A percentile compares a stretch with the other conserved stretches of the same genome.
Evolutionary conservation across 805 yeast genomes (phyloP).

Genomic region (Lipomyces yamanashiensis): DNA sequence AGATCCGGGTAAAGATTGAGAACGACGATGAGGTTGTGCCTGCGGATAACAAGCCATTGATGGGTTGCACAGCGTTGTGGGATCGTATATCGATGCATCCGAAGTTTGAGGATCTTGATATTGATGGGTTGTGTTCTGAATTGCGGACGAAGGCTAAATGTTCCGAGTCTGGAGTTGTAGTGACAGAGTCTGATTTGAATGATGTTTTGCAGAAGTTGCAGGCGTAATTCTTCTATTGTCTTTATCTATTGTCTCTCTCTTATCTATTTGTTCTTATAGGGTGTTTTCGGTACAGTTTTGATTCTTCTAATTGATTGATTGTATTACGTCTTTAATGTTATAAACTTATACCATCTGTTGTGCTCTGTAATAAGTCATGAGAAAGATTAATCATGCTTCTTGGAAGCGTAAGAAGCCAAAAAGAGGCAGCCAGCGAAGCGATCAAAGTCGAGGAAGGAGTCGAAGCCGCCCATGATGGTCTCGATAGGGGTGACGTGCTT

Average conservation of each 20-base stretch:
- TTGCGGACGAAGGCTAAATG: conserved; percentile 92
- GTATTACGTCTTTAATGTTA: not conserved
- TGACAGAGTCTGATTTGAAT: conserved; percentile 79
- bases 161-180: conserved; percentile 88
- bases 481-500: not conserved
- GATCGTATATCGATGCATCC: conserved; percentile 95
- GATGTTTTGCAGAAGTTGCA: conserved; percentile 29
- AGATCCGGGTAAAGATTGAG: conserved; percentile 19
- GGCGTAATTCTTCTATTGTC: not conserved
- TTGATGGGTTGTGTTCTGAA: conserved; percentile 90
- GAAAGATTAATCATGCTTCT: not conserved
- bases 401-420: not conserved
- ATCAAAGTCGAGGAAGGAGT: not conserved
- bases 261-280: not conserved
- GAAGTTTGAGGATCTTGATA: conserved; percentile 87
- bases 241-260: not conserved
- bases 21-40: conserved; percentile 58
- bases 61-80: conserved; percentile 93
- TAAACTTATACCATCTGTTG: no score
- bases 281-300: not conserved
- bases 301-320: not conserved
- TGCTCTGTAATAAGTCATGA: not conserved
- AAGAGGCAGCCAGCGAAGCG: not conserved
- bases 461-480: not conserved
- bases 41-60: conserved; percentile 55